Conservation (phyloP, 2,329 filamentous ascomycete species). For the Fusarium chaquense region DNA sequence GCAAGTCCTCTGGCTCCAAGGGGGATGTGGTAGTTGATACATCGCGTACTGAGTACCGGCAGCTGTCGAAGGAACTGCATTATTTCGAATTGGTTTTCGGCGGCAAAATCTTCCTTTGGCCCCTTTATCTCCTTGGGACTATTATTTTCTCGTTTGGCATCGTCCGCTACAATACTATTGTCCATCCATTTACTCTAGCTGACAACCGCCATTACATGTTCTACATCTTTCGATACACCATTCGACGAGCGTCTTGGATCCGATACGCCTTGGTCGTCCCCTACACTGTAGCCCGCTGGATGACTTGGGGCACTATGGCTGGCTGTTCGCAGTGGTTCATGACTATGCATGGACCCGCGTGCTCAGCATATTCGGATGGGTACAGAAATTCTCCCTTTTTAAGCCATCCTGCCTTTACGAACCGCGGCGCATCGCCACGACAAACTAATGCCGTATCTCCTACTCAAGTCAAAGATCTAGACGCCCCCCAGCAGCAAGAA, state of each 20-base stretch:
- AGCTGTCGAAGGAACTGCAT: conserved; percentile 28
- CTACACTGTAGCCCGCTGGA: conserved; percentile 78
- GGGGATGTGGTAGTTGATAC: not conserved
- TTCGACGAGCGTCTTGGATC: conserved; percentile 72
- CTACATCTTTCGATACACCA: conserved; percentile 89
- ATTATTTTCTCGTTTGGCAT: conserved; percentile 57
- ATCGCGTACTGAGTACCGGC: not conserved
- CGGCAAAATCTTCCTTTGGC: conserved; percentile 53
- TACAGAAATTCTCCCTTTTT: conserved; percentile 36
- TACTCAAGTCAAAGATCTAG: not conserved
- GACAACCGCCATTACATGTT: conserved; percentile 99
- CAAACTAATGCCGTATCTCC: conserved; percentile 31
- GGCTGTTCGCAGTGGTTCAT: conserved; percentile 51
- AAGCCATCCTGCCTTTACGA: conserved; percentile 49
- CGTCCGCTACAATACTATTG: conserved; percentile 87
- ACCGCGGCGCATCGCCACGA: not conserved
- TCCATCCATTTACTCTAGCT: conserved; percentile 95
- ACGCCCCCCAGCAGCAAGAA: conserved; percentile 10
- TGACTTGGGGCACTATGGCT: conserved; percentile 73
- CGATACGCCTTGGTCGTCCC: conserved; percentile 76
- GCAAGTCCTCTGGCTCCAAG: not conserved
- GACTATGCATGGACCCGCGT: conserved; percentile 19
- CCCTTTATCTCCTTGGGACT: conserved; percentile 53
- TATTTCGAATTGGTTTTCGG: conserved; percentile 42
- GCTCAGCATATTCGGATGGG: conserved; percentile 27